Base-by-base conservation (phyloP, 2,329 filamentous ascomycete genomes). In the Hansfordia pulvinata region DNA sequence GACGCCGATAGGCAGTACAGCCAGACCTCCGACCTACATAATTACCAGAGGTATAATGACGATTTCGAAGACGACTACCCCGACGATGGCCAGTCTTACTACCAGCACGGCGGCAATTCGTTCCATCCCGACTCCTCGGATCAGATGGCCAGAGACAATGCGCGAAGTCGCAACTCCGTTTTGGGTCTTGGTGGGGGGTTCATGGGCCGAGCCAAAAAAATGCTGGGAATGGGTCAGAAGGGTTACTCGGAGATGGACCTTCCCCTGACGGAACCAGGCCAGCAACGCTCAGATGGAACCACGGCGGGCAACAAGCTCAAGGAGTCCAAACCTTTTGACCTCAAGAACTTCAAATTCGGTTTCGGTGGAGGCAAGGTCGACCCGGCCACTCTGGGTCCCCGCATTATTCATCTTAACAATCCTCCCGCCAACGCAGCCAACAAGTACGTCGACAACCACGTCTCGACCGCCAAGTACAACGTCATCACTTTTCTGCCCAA, bases 401-500 rank as follows among this genome's bases (percentile, higher is more conserved):
- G 90, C 37, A 74, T 94, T 40, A 96, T 98, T 48, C 75, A 92
- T 49, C 70, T 98, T 47, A 98, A 98, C 66, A 96, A 98, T 47
- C 79, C 86, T 4, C 84, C 88, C 3, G 86, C 86, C 28, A 98
- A 98, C 50, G 69, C 78, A 23, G 65, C 64, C 26, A 88, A 86
- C 60, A 93, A 88, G 53, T 96, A 90, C 52, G 70, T 86, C 48
- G 82, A 93, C 66, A 98, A 98, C 49, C 85, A 96, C 53, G 80
- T 98, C 35, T 96, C 88, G 21, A 98, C 90, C 5, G 80, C 90
- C 36, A 98, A 98, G 56, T 98, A 98, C 69, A 98, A 96, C 52
- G 43, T 84, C 46, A 65, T 82, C 29, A 93, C 85, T 12, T 98
- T 98, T 53, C 49, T 96, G 11, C 90, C 90, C 26, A 98, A 98